phyloP scores from a whole-genome alignment of 768 basidiomycete species.

The Collybia mongolica region DNA sequence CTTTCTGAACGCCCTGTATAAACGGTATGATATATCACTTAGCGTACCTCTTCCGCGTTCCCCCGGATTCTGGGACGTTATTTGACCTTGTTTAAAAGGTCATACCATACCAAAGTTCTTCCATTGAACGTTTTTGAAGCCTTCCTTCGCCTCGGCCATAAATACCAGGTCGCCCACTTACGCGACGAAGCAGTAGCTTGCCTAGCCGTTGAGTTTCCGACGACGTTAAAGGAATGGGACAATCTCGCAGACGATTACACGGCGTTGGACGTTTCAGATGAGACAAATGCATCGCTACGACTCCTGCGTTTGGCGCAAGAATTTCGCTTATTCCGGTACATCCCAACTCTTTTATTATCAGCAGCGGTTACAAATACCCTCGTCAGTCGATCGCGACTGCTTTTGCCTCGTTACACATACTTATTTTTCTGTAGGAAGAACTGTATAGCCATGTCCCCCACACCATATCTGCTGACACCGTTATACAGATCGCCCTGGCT shows the following conservation, averaged over 20 bases:
- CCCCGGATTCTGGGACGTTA: not conserved
- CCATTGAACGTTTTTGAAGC: not conserved
- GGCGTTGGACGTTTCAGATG: not conserved
- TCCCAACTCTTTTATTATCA: no score
- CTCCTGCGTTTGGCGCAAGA: not conserved
- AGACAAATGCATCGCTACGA: not conserved
- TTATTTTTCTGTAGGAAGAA: no score
- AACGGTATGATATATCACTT: not conserved
- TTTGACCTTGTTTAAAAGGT: not conserved
- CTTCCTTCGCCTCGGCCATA: not conserved
- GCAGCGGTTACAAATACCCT: no score
- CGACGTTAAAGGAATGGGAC: not conserved
- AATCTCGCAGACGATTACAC: not conserved
- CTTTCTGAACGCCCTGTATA: constrained; percentile 1
- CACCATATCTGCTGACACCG: no score
- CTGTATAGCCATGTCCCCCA: no score
- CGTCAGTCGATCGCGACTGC: no score
- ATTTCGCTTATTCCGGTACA: not conserved
- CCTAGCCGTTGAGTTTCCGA: not conserved
- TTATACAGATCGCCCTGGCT: no score
- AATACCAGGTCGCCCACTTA: not conserved
- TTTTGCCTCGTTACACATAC: no score
- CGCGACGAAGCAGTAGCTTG: not conserved
- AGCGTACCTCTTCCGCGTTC: not conserved
- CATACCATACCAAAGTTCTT: not conserved